Conservation (phyloP, 257 asterid genomes). For the Solanum lignicaule region DNA sequence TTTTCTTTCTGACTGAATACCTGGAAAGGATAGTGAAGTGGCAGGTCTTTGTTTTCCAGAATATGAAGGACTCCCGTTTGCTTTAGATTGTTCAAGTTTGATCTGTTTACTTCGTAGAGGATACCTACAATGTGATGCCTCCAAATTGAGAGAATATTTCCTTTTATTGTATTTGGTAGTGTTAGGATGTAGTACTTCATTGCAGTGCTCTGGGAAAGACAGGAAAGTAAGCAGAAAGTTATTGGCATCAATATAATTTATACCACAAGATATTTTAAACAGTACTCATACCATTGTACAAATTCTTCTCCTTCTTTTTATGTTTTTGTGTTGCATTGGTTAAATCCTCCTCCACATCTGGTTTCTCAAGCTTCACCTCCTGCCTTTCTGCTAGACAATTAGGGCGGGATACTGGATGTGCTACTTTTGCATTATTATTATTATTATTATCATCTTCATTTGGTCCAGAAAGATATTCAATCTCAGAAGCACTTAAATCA, state of each 20-base stretch:
- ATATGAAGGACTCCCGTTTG: neutral
- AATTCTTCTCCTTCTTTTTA: neutral
- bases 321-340: neutral
- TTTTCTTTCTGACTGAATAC: neutral
- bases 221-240: neutral
- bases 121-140: neutral
- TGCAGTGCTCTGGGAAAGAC: neutral
- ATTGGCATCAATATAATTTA: neutral
- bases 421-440: neutral
- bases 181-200: neutral
- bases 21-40: neutral
- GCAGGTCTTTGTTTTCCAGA: neutral
- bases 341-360: neutral
- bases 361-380: neutral
- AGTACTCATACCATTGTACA: neutral
- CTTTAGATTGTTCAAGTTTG: neutral
- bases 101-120: neutral
- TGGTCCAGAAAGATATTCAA: neutral
- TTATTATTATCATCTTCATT: too few species aligned
- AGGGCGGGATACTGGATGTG: neutral
- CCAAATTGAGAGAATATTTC: neutral
- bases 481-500: constrained; percentile 1
- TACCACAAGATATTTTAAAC: neutral
- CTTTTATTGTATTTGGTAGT: neutral
- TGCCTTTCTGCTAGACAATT: neutral